Conservation (phyloP, 2,329 filamentous ascomycete species). For the Cryphonectria carpinicola region DNA sequence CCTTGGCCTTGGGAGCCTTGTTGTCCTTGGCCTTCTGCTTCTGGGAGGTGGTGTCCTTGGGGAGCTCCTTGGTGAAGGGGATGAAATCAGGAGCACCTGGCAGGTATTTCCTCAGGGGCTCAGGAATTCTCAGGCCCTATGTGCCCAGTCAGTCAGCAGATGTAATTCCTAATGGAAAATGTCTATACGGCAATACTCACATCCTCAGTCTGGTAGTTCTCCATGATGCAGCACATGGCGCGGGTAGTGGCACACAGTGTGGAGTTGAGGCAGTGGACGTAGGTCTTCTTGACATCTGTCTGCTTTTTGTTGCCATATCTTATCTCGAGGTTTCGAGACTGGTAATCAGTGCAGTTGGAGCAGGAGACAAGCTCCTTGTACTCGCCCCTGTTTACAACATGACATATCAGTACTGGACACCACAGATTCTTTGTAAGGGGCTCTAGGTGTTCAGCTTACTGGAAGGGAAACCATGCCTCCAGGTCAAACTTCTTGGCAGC, state of each 20-base stretch:
- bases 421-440: background rate
- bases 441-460: slow-evolving; percentile 42
- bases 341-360: slow-evolving; percentile 98
- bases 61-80: slow-evolving; percentile 82
- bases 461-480: slow-evolving; percentile 95
- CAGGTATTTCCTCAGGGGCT: slow-evolving; percentile 85
- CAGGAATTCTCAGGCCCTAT: slow-evolving; percentile 77
- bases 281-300: slow-evolving; percentile 85
- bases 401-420: background rate
- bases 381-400: slow-evolving; percentile 59
- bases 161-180: background rate
- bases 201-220: slow-evolving; percentile 94
- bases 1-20: slow-evolving; percentile 33
- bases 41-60: slow-evolving; percentile 60
- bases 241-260: slow-evolving; percentile 77
- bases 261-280: slow-evolving; percentile 82
- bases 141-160: slow-evolving; percentile 27
- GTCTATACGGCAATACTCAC: slow-evolving; percentile 49
- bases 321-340: slow-evolving; percentile 91
- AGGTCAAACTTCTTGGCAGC: slow-evolving; percentile 90
- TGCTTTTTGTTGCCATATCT: slow-evolving; percentile 86
- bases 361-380: slow-evolving; percentile 98
- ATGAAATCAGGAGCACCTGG: slow-evolving; percentile 89
- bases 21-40: slow-evolving; percentile 33
- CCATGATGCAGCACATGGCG: slow-evolving; percentile 90